These are phyloP conservation scores for Russula vinacea DNA, from an alignment of 768 basidiomycete genomes.

Conservation along the genomic window DNA sequence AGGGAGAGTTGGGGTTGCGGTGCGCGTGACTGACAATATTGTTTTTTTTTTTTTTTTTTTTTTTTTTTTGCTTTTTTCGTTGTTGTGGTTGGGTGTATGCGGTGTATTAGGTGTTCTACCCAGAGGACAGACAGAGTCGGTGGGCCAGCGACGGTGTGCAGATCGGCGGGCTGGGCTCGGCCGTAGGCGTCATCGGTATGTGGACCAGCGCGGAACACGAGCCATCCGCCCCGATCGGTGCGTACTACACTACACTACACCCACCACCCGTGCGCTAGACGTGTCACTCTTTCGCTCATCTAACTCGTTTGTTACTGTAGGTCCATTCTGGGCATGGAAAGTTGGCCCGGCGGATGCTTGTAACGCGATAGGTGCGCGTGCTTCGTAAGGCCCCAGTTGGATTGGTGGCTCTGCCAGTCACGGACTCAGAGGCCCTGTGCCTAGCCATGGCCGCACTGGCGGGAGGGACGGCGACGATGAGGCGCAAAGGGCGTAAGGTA, in stretches of 20 bases:
- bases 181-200: slow-evolving; percentile 50
- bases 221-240: slow-evolving; percentile 44
- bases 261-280: background rate
- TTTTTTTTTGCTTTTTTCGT: no score
- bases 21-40: no score
- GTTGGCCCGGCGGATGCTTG: slow-evolving; percentile 30
- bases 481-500: no score
- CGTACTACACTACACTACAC: slow-evolving; percentile 21
- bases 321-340: slow-evolving; percentile 47
- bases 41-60: no score
- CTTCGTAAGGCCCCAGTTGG: no score
- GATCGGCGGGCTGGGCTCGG: slow-evolving; percentile 52
- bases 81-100: no score
- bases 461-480: no score
- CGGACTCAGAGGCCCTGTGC: no score
- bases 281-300: background rate
- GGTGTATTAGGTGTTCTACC: slow-evolving; percentile 23
- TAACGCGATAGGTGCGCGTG: no score
- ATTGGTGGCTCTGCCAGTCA: no score
- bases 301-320: slow-evolving; percentile 28
- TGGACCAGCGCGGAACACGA: slow-evolving; percentile 58
- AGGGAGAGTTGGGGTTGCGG: no score
- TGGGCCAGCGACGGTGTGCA: slow-evolving; percentile 58
- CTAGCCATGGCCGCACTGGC: background rate
- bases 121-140: slow-evolving; percentile 39